Evolutionary conservation across 2,329 filamentous ascomycete species (phyloP), one percentile per base, ranked within the genome.

Genomic region (Emmonsiellopsis sp.): DNA sequence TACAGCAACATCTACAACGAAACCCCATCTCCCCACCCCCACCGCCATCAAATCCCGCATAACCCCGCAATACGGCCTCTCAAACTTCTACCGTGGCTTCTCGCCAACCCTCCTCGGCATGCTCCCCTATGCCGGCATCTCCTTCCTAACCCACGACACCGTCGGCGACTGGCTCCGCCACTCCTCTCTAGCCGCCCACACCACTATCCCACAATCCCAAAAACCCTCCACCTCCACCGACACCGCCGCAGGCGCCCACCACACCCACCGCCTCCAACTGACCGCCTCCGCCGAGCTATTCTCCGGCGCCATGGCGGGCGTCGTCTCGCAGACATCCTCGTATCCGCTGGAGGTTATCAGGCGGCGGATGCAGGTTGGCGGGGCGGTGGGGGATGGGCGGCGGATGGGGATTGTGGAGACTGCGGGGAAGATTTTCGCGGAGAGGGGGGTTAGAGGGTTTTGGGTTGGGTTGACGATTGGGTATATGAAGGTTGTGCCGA

Each of bases 51-150:
- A 78, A 20, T 72, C 75, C 8, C 72, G 75, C 8, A 73, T 79
- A 0, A 76, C 80, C 0, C 85, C 87, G 0, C 77, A 76, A 30
- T 79, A 78, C 9, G 92, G 92, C 3, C 68, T 97, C 0, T 72
- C 82, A 53, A 98, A 98, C 70, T 98, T 98, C 69, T 98, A 96
- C 72, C 84, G 93, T 48, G 93, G 93, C 49, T 98, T 98, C 69
- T 82, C 84, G 0, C 88, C 92, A 0, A 97, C 93, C 0, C 71
- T 98, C 5, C 77, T 94, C 56, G 93, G 93, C 62, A 98, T 98
- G 92, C 76, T 98, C 0, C 93, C 93, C 0, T 98, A 98, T 65
- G 93, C 93, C 1, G 93, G 93, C 62, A 85, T 94, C 65, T 95
- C 90, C 1, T 98, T 98, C 73, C 79, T 98, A 41, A 95, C 89